Evolutionary conservation across 2,329 filamentous ascomycete genomes (phyloP).

Genomic region (Myriosclerotinia curreyana): DNA sequence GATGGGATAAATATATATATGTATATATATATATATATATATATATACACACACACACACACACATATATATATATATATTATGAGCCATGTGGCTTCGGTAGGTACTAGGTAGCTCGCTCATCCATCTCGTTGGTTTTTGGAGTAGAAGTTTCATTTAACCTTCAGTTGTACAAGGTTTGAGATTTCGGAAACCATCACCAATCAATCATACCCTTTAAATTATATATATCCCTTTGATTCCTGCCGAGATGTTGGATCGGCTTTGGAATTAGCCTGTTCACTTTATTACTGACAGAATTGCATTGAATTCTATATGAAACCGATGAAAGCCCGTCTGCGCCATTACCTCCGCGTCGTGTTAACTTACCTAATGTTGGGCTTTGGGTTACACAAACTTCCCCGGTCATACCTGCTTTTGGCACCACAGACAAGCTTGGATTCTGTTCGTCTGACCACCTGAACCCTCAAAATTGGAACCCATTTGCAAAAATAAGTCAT

Average conservation of each 20-base stretch:
- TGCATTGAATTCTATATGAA: constrained; percentile 11
- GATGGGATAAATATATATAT: constrained; percentile 13
- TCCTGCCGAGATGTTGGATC: background rate
- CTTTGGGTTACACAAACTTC: constrained; percentile 1
- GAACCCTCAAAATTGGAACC: background rate
- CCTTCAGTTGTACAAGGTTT: constrained; percentile 7
- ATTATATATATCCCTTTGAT: background rate
- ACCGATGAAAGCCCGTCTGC: constrained; percentile 17
- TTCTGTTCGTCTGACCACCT: constrained; percentile 22
- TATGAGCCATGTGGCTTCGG: constrained; percentile 17
- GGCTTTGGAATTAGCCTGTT: background rate
- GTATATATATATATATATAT: no score
- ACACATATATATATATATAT: constrained; percentile 14
- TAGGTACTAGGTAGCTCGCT: no score
- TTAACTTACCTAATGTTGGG: background rate
- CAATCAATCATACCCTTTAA: background rate
- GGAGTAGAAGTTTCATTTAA: background rate
- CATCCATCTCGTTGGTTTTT: constrained; percentile 10
- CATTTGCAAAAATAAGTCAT: background rate
- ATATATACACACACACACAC: no score
- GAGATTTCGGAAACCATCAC: background rate
- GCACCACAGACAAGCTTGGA: background rate
- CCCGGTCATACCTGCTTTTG: constrained; percentile 6
- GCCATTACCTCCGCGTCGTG: background rate
- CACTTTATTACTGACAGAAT: background rate